A percentile compares a stretch with the other conserved stretches of the same genome.
Conservation (phyloP, 306 rosid species). For the Ormosia emarginata region DNA sequence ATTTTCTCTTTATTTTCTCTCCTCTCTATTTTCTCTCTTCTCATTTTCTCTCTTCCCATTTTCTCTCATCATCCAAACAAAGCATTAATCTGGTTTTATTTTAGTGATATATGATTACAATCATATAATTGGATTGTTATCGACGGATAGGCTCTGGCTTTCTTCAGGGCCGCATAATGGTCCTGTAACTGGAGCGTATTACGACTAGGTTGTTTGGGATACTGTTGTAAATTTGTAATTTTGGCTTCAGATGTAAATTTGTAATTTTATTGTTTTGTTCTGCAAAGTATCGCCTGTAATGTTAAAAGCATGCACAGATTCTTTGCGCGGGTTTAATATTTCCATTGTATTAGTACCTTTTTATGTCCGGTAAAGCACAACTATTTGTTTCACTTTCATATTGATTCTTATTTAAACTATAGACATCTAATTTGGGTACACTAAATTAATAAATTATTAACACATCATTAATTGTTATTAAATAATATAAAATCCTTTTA, state of each 20-base stretch:
- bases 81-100: not conserved
- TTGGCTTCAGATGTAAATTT: not conserved
- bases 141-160: not conserved
- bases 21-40: too few species aligned
- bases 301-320: not conserved
- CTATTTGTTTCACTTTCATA: not conserved
- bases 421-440: too few species aligned
- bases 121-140: not conserved
- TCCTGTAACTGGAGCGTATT: not conserved
- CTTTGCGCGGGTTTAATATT: not conserved
- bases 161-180: not conserved
- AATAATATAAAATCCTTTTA: too few species aligned
- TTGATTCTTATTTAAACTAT: too few species aligned
- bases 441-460: too few species aligned
- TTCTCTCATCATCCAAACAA: too few species aligned
- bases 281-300: not conserved
- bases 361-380: not conserved
- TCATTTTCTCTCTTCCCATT: too few species aligned
- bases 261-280: slow-evolving; percentile 4
- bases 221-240: slow-evolving; percentile 17
- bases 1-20: too few species aligned
- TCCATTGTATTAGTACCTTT: not conserved
- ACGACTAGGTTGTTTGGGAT: not conserved
- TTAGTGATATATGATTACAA: slow-evolving; percentile 13
- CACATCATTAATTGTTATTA: too few species aligned